Percentiles rank a stretch among this genome's conserved stretches.
Evolutionary conservation across 768 basidiomycete genomes (phyloP).

Genomic region (Crucibulum laeve): DNA sequence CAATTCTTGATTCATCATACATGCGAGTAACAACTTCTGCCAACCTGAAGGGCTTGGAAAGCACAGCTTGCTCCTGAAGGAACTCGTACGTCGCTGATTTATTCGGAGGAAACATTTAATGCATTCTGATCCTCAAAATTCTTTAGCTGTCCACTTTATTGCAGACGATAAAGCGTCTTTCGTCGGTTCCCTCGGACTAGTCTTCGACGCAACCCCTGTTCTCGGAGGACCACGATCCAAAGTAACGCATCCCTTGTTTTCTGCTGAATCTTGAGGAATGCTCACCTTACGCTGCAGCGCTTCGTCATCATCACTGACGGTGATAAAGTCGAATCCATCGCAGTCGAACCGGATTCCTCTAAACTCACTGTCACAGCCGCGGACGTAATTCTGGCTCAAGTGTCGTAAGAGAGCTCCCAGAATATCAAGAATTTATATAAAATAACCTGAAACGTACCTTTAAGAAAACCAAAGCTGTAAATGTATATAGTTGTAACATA

Average conservation of each 20-base stretch:
- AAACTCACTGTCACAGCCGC: conserved; percentile 52
- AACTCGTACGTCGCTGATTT: conserved; percentile 36
- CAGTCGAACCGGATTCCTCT: conserved; percentile 43
- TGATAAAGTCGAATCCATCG: conserved; percentile 49
- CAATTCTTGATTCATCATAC: neutral
- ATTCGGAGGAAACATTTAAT: neutral
- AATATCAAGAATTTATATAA: too few species aligned
- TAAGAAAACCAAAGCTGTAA: too few species aligned
- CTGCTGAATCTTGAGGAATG: neutral
- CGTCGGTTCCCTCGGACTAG: conserved; percentile 47
- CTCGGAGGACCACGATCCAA: conserved; percentile 69
- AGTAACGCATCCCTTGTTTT: conserved; percentile 26
- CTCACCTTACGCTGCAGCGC: conserved; percentile 27
- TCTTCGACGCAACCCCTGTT: conserved; percentile 56
- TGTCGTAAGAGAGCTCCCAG: too few species aligned
- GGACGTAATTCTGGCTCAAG: conserved; percentile 37
- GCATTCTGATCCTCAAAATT: too few species aligned
- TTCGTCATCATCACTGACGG: conserved; percentile 57
- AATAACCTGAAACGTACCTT: too few species aligned
- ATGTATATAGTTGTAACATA: too few species aligned
- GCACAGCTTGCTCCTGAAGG: conserved; percentile 52
- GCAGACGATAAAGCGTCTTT: conserved; percentile 67
- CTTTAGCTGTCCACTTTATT: conserved; percentile 52
- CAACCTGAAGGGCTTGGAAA: conserved; percentile 58
- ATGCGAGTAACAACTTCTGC: neutral